Base-by-base conservation (phyloP, 805 yeast genomes). In the Candida tammaniensis region DNA sequence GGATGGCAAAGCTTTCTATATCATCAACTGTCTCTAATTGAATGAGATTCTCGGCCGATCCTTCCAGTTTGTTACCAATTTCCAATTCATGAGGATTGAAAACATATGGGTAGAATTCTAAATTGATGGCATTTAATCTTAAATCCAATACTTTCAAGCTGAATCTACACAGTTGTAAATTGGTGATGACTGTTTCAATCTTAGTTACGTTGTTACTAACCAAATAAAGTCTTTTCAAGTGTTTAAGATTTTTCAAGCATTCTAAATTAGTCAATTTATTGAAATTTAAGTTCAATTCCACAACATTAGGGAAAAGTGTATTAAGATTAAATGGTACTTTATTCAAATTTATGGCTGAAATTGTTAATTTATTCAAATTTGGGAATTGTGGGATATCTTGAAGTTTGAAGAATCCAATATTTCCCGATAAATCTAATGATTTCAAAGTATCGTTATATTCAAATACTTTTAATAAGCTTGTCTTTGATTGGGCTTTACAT, bases 71-170 rank as follows among this genome's bases (percentile, higher is more conserved):
- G 9, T 40, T 28, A 7, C 42, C 42, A 20, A 46, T 46, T 17
- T 55, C 66, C 13, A 56, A 36, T 31, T 67, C 76, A 7, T 61
- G 61, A 4, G 73, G 72, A 40, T 67, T 69, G 51, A 76, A 75
- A 1, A 76, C 76, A 44, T 65, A 74, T 0, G 82, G 78, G 47
- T 76, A 74, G 31, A 70, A 57, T 8, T 63, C 68, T 27, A 58
- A 52, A 26, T 68, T 74, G 17, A 73, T 39, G 11, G 76, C 72
- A 42, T 76, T 76, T 35, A 74, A 65, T 23, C 80, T 56, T 30
- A 74, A 36, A 47, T 76, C 82, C 12, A 76, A 46, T 7, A 61
- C 52, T 36, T 49, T 55, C 41, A 76, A 46, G 3, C 56, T 46
- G 3, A 39, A 33, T 27, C 77, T 48, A 0, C 59, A 44, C 0